Base-by-base conservation (phyloP, 371 early-diverging fungal species). In the Syncephalastrum sp. region DNA sequence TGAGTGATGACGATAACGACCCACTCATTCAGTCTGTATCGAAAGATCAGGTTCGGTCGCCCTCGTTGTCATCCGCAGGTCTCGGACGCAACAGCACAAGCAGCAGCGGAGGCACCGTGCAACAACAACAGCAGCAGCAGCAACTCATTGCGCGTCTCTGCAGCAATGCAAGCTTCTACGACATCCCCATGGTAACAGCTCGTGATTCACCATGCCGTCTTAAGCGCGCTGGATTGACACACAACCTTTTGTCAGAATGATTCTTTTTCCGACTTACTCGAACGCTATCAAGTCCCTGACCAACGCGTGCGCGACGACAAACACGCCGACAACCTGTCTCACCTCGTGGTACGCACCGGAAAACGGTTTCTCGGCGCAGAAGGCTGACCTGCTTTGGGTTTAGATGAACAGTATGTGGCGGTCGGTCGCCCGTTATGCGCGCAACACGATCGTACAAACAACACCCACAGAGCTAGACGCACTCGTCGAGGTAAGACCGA, bases 401-500 rank as follows among this genome's bases (percentile, higher is more conserved):
- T 66, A 82, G 82, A 70, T 79, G 69, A 82, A 78, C 46, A 82
- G 83, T 42, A 74, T 78, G 49, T 85, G 85, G 85, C 59, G 83
- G 29, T 70, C 82, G 0, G 73, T 83, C 59, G 76, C 85, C 3
- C 77, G 83, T 47, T 79, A 79, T 63, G 77, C 83, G 44, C 70
- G 81, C 23, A 70, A 79, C 29, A 78, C 79, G 46, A 72, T 85
- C 21, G 67, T 79, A 2, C 66, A 74, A 24, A 74, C 81, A 7
- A 69, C 70, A 23, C 67, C 81, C 4, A 43, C 61, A 13, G 60
- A 75, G 12, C 45, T 70, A 3, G 67, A 72, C 23, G 46, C 50
- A 1, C 72, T 74, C 27, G 58, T 76, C 27, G 54, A 71, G 44
- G 66, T 68, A 66, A 16, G 25, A 45, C 16, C 33, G 38, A 13